Evolutionary conservation across 495 filamentous ascomycete species (phyloP), one percentile per base, ranked within the genome.

Genomic region (Penicillium cataractarum): DNA sequence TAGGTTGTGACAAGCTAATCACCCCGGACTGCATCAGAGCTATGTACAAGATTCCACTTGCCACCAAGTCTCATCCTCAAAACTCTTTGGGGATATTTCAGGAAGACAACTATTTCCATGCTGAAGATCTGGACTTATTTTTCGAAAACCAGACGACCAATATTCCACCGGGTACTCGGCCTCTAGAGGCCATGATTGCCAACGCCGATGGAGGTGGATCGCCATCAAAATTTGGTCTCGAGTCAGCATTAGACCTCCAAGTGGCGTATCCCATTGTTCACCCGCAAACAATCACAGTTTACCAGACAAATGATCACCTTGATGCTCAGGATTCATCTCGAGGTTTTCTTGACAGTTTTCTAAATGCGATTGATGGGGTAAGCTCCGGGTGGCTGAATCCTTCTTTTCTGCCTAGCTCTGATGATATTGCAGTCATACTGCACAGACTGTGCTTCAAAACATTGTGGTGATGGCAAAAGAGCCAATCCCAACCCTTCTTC

Each of bases 301-400:
- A 50, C n/a, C 48, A 50, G 24, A 15, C 48, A 4, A 26, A 50
- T 50, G 27, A 50, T 29, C 48, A 50, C 24, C 5, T 50, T 22
- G 48, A 50, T 6, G 22, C 24, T 50, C 48, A 50, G 29, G 29
- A 50, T 50, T 17, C 48, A 27, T 50, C 48, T 50, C 22, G 2
- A 12, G 48, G 48, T 0, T 50, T 50, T 50, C 48, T 50, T 12
- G 48, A 50, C 48, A 10, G 22, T 50, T 50, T 50, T 7, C 17
- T 50, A 29, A 50, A 50, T 50, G 48, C 48, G 29, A 50, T 50
- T 26, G 48, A 50, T 29, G 48, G 48, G 48, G 48, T 50, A 29
- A 50, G 48, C 48, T 29, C 15, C 24, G 48, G 15, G 6, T 17
- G 0, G 1, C 17, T 50, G 22, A 50, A 50, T 50, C 2, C 13